Evolutionary conservation across 805 yeast genomes (phyloP).

Genomic region (Candida adriatica): DNA sequence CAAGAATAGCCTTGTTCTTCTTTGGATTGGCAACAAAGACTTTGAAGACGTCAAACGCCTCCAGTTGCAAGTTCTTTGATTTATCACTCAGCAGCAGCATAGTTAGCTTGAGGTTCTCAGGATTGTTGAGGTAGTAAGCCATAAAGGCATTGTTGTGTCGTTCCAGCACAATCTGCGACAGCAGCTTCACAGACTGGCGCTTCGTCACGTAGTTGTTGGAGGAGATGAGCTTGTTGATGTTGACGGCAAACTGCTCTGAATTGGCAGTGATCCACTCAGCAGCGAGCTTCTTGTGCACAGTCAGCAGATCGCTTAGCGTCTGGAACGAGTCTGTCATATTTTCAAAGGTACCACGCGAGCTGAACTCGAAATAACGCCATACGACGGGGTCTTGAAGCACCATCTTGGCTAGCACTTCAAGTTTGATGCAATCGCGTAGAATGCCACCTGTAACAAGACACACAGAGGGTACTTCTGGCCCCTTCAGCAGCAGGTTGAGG

Average conservation of each 20-base stretch:
- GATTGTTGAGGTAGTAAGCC: conserved; percentile 69
- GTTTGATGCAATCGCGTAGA: conserved; percentile 76
- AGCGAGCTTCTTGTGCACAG: conserved; percentile 61
- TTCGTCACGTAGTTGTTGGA: conserved; percentile 86
- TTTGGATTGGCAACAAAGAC: conserved; percentile 95
- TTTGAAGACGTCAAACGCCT: conserved; percentile 90
- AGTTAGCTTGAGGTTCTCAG: conserved; percentile 75
- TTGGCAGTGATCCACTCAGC: conserved; percentile 59
- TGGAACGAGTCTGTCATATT: conserved; percentile 85
- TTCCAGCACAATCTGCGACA: conserved; percentile 64
- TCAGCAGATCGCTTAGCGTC: conserved; percentile 63
- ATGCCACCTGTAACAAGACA: conserved; percentile 73
- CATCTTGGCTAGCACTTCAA: conserved; percentile 59
- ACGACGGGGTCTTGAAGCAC: conserved; percentile 54
- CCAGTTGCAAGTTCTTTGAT: conserved; percentile 81
- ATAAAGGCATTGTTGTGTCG: conserved; percentile 67
- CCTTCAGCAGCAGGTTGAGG: conserved; percentile 52
- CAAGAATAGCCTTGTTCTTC: conserved; percentile 71
- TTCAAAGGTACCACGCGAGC: conserved; percentile 74
- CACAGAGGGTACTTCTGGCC: conserved; percentile 68
- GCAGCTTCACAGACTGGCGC: conserved; percentile 77
- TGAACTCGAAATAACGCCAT: conserved; percentile 82
- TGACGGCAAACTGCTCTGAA: conserved; percentile 48
- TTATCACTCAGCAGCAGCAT: conserved; percentile 86
- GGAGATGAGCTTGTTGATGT: conserved; percentile 63